Conservation (phyloP, 495 filamentous ascomycete species). For the Penicillium manginii region DNA sequence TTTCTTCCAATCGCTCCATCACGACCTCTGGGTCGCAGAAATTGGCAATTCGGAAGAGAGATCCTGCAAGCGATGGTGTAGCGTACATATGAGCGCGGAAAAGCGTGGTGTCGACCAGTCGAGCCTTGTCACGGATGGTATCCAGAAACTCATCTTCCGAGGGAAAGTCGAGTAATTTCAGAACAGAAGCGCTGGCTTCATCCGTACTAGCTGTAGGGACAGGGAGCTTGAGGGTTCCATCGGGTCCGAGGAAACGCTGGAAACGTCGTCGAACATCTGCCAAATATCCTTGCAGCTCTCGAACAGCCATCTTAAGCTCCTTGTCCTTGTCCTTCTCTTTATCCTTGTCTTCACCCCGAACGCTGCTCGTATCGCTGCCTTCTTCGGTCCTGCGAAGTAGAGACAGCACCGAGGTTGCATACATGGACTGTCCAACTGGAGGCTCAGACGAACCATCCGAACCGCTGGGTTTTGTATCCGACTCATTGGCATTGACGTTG, state of each 20-base stretch:
- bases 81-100: conserved; percentile 94
- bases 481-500: not conserved
- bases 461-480: conserved; percentile 37
- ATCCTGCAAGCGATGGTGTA: conserved; percentile 79
- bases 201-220: conserved; percentile 56
- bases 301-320: conserved; percentile 77
- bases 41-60: conserved; percentile 94
- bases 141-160: conserved; percentile 63
- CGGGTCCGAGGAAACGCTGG: conserved; percentile 78
- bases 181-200: conserved; percentile 49
- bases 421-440: conserved; percentile 26
- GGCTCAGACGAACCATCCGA: conserved; percentile 33
- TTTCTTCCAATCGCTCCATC: conserved; percentile 87
- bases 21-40: conserved; percentile 97
- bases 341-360: conserved; percentile 33
- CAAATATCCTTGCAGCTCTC: conserved; percentile 81
- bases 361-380: conserved; percentile 50
- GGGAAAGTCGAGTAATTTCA: conserved; percentile 50
- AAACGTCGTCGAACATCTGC: conserved; percentile 81
- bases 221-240: conserved; percentile 68
- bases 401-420: conserved; percentile 65
- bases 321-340: conserved; percentile 52
- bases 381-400: conserved; percentile 46
- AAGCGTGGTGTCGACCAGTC: conserved; percentile 86
- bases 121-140: conserved; percentile 73